Evolutionary conservation across 1,284 basidiomycete species (phyloP), one percentile per base, ranked within the genome.

Genomic region (Xerocomus minutiporus): DNA sequence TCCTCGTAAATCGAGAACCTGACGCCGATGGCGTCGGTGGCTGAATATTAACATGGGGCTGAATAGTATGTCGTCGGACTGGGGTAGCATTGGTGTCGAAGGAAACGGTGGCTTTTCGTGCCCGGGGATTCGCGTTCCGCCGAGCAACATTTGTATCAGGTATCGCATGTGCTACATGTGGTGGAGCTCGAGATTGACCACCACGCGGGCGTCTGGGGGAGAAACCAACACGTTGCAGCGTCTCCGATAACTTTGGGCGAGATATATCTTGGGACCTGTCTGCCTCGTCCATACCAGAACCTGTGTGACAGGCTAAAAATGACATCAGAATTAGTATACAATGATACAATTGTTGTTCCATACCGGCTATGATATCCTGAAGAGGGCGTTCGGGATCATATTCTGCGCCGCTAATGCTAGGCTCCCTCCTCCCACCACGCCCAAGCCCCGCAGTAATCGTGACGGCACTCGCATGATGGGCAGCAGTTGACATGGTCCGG

Each of bases 301-400:
- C 47, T 7, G 51, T 45, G 9, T 41, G 62, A 35, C 61, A 55
- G 2, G 51, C 66, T 69, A 29, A 17, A 49, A 47, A 35, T 31
- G n/a, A 23, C 3, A 8, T 46, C 25, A 46, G 5, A n/a, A 36
- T 12, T 7, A 12, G 15, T 12, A 39, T 28, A 17, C 0, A 9
- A 2, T 32, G 79, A 41, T 80, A 69, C 80, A 69, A 57, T 71
- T 32, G 74, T 46, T 71, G 73, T 44, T 75, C 73, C 26, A 79
- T 79, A 48, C 80, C 80, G 31, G 79, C 81, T 51, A 89, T 79
- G 65, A 90, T 86, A 36, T 83, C 81, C 54, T 88, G 82, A 25
- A 94, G 68, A 13, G 87, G 88, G 40, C 92, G 75, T 46, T 94
- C 91, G 2, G 91, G 91, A 65, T 94, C 91, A 60, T 90, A 94